Conservation (phyloP, 1,139 yeast species). For the Zygosaccharomyces sapae region DNA sequence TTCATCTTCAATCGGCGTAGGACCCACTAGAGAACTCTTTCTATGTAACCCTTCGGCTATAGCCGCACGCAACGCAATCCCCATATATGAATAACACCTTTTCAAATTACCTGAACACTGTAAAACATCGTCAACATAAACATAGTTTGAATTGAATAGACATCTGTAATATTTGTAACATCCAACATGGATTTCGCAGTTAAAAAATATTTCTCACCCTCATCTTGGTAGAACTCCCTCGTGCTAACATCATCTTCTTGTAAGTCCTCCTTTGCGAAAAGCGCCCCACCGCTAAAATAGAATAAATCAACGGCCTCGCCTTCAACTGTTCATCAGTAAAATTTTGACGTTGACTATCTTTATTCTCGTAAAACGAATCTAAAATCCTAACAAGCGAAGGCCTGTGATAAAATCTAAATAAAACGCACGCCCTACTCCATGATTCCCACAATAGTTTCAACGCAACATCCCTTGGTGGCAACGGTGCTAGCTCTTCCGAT, state of each 20-base stretch:
- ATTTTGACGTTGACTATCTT: constrained; percentile 36
- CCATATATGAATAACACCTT: constrained; percentile 85
- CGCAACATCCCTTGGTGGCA: constrained; percentile 74
- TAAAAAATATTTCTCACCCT: constrained; percentile 76
- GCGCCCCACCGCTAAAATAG: constrained; percentile 73
- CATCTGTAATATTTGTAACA: constrained; percentile 56
- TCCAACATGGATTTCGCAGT: constrained; percentile 79
- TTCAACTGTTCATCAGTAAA: constrained; percentile 72
- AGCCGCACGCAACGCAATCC: constrained; percentile 80
- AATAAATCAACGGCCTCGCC: constrained; percentile 72
- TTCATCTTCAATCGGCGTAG: constrained; percentile 66
- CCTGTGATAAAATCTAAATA: constrained; percentile 79
- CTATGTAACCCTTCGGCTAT: constrained; percentile 79
- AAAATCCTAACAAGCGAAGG: constrained; percentile 65
- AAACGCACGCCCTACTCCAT: constrained; percentile 82
- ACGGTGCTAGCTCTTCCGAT: constrained; percentile 14
- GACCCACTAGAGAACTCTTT: constrained; percentile 42
- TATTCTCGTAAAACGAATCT: constrained; percentile 48
- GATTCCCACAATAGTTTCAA: constrained; percentile 66
- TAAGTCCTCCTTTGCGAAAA: constrained; percentile 48
- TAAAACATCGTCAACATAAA: constrained; percentile 64
- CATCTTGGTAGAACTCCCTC: constrained; percentile 53
- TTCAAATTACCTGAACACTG: constrained; percentile 86
- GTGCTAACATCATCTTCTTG: constrained; percentile 43
- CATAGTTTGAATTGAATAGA: constrained; percentile 68